Conservation (phyloP, 225 moss, liverwort and hornwort genomes). For the Physcomitrium patens region DNA sequence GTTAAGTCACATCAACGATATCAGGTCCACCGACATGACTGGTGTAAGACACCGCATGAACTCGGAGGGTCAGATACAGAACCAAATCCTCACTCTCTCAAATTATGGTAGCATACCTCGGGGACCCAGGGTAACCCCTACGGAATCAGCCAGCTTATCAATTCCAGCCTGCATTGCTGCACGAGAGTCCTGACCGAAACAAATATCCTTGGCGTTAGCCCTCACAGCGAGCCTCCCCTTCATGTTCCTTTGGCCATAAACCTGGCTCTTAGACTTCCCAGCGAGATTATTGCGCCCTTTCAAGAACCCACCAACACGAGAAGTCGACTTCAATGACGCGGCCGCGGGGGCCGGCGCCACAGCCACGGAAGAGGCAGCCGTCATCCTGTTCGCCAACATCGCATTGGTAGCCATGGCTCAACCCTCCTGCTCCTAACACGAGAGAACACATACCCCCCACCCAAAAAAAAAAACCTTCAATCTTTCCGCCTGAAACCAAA, state of each 20-base stretch:
- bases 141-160: constrained; percentile 85
- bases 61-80: neutral
- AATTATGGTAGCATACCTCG: constrained; percentile 50
- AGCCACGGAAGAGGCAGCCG: constrained; percentile 29
- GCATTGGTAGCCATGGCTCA: constrained; percentile 63
- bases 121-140: constrained; percentile 84
- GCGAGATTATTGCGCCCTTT: constrained; percentile 72
- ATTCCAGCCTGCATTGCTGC: constrained; percentile 84
- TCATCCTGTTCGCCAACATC: constrained; percentile 55
- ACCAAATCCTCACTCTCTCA: neutral
- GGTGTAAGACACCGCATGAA: too few relatives aligned
- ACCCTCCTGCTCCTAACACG: constrained; percentile 26
- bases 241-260: constrained; percentile 20
- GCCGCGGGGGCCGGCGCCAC: constrained; percentile 9
- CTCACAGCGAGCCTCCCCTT: constrained; percentile 53
- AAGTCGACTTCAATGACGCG: constrained; percentile 50
- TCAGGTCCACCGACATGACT: too few relatives aligned
- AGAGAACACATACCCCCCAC: neutral
- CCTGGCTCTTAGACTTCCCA: constrained; percentile 26
- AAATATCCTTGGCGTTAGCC: constrained; percentile 68
- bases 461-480: neutral
- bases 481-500: neutral
- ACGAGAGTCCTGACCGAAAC: constrained; percentile 79
- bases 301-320: constrained; percentile 59
- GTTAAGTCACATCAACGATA: too few relatives aligned